Percentiles rank a stretch among this genome's conserved stretches.
Evolutionary conservation across 164 flowering plant genomes (phyloP).

Genomic region (Taxillus chinensis): DNA sequence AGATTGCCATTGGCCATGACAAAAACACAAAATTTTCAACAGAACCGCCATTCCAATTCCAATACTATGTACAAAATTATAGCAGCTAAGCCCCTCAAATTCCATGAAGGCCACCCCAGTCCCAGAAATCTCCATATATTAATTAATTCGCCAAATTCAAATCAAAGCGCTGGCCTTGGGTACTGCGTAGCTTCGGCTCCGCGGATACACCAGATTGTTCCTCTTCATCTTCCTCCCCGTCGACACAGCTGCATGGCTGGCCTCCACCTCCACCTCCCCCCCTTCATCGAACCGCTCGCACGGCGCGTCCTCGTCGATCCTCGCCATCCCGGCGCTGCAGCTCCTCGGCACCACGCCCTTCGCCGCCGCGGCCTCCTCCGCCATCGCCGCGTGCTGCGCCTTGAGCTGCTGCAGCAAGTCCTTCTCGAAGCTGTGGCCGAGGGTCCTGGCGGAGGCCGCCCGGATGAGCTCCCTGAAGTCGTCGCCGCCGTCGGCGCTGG

Average conservation of each 20-base stretch:
- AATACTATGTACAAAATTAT: too few species aligned
- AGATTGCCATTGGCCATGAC: too few species aligned
- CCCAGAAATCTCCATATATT: too few species aligned
- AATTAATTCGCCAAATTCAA: not conserved
- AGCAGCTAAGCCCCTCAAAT: too few species aligned
- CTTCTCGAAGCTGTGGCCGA: conserved; percentile 13
- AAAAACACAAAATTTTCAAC: too few species aligned
- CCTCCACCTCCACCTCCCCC: not conserved
- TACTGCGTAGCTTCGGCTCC: not conserved
- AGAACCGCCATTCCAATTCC: too few species aligned
- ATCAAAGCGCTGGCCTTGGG: not conserved
- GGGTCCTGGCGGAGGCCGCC: conserved; percentile 39
- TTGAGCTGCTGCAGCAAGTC: conserved; percentile 12
- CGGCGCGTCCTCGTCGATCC: conserved; percentile 61
- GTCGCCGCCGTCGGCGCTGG: conserved; percentile 11
- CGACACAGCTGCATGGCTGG: not conserved
- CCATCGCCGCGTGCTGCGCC: not conserved
- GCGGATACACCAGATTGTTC: not conserved
- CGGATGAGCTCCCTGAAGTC: conserved; percentile 43
- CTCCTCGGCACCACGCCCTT: conserved; percentile 32
- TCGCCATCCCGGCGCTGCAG: conserved; percentile 53
- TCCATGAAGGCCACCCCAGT: too few species aligned
- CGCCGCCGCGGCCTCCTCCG: not conserved
- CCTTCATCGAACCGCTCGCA: conserved; percentile 33
- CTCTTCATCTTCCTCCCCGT: not conserved